Percentiles rank a stretch among this genome's conserved stretches.
Conservation (phyloP, 768 basidiomycete species). For the Chalciporus piperatus region DNA sequence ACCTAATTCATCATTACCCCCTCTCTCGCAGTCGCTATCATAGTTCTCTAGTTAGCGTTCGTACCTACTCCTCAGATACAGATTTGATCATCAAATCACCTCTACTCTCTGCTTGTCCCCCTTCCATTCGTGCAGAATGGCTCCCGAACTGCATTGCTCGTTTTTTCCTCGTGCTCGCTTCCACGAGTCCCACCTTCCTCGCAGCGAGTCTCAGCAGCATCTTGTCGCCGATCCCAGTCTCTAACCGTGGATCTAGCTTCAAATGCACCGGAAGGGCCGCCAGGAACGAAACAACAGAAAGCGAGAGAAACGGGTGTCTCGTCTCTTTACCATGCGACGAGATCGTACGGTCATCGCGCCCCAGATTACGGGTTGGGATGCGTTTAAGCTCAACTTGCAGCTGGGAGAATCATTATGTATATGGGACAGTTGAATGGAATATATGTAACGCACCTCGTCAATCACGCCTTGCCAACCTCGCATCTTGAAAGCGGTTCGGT, state of each 20-base stretch:
- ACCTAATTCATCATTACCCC: background rate
- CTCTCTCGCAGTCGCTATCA: no score
- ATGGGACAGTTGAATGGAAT: background rate
- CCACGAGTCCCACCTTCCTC: constrained; percentile 66
- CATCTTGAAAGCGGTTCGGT: constrained; percentile 67
- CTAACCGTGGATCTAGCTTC: constrained; percentile 76
- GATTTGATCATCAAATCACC: constrained; percentile 42
- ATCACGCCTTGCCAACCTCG: constrained; percentile 77
- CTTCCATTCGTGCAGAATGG: constrained; percentile 80
- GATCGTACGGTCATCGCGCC: constrained; percentile 91
- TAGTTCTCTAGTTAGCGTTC: background rate
- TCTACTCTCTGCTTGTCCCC: constrained; percentile 46
- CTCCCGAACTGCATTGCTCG: constrained; percentile 97
- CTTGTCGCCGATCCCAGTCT: constrained; percentile 87
- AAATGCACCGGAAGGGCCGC: constrained; percentile 74
- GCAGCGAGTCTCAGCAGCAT: constrained; percentile 73
- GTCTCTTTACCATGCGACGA: constrained; percentile 92
- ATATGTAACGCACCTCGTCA: constrained; percentile 57
- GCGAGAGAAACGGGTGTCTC: constrained; percentile 86
- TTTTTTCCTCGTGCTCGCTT: constrained; percentile 79
- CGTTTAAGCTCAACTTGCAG: constrained; percentile 87
- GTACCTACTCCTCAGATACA: background rate
- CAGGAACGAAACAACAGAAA: constrained; percentile 73
- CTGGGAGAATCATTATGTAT: constrained; percentile 37
- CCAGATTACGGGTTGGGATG: constrained; percentile 85